Conservation (phyloP, 1,284 basidiomycete genomes). For the Singerocomus inundabilis region DNA sequence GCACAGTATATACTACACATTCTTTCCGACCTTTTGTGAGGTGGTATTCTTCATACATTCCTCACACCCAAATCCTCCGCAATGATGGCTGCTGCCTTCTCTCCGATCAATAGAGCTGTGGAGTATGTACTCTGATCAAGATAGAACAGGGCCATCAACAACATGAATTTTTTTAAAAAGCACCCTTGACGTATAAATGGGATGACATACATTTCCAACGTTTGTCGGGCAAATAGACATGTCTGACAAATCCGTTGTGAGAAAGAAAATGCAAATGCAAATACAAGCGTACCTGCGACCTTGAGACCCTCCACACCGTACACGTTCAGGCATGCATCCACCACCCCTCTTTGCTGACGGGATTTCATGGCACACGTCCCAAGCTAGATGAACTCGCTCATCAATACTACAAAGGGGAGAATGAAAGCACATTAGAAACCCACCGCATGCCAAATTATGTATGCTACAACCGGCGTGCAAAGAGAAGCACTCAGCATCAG, state of each 20-base stretch:
- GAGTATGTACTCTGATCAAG: too few relatives aligned
- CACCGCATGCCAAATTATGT: slow-evolving; percentile 55
- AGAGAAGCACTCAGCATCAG: not conserved
- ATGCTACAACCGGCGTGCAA: slow-evolving; percentile 33
- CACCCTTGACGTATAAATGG: too few relatives aligned
- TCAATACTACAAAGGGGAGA: not conserved
- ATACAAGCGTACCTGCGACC: slow-evolving; percentile 13
- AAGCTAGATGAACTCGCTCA: not conserved
- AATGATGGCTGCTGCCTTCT: too few relatives aligned
- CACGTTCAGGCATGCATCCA: slow-evolving; percentile 12
- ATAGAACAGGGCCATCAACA: too few relatives aligned
- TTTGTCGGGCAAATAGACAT: slow-evolving; percentile 19
- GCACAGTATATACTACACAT: too few relatives aligned
- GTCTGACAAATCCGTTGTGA: slow-evolving; percentile 4
- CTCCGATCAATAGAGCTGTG: too few relatives aligned
- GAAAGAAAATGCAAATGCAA: too few relatives aligned
- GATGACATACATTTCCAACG: slow-evolving; percentile 12
- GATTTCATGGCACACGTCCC: slow-evolving; percentile 26
- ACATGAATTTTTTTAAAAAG: too few relatives aligned
- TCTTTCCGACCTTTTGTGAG: too few relatives aligned
- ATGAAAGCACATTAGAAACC: slow-evolving; percentile 6
- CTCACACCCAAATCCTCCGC: too few relatives aligned
- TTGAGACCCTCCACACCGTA: slow-evolving; percentile 20
- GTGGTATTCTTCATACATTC: too few relatives aligned
- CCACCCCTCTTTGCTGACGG: not conserved